These are phyloP conservation scores for Penicillium sp. DNA, from an alignment of 2,329 filamentous ascomycete genomes.

Conservation along the genomic window DNA sequence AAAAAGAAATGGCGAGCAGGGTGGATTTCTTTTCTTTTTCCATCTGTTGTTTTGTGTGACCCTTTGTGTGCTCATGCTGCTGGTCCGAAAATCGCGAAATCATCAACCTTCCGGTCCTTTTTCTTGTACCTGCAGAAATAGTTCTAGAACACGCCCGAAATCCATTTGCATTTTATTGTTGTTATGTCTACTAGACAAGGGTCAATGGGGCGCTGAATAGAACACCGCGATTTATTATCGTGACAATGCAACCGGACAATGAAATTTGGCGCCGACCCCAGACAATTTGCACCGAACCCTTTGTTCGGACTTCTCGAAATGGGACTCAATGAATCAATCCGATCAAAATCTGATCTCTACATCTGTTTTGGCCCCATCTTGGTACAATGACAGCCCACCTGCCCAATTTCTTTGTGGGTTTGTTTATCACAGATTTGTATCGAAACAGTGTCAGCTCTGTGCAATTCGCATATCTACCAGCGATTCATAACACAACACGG, in stretches of 20 bases:
- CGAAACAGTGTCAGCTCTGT: too few relatives aligned
- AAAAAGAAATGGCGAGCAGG: background rate
- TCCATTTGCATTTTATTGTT: background rate
- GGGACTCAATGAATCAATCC: background rate
- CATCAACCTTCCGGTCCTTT: background rate
- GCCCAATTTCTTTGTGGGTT: too few relatives aligned
- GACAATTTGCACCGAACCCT: background rate
- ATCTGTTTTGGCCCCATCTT: too few relatives aligned
- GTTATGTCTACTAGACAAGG: background rate
- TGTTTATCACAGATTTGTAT: too few relatives aligned
- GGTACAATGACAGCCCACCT: too few relatives aligned
- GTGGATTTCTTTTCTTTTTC: too few relatives aligned
- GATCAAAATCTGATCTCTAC: too few relatives aligned
- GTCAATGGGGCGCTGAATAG: background rate
- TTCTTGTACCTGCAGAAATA: background rate
- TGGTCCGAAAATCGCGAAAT: background rate
- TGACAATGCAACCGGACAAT: slow-evolving; percentile 2
- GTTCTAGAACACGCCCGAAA: background rate
- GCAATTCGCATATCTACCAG: background rate
- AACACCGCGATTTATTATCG: slow-evolving; percentile 2
- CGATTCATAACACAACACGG: background rate
- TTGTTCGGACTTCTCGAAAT: background rate
- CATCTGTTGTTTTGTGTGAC: background rate
- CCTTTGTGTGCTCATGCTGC: background rate
- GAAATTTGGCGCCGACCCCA: background rate